These are phyloP conservation scores for Saccharomycopsis lassenensis DNA, from an alignment of 805 yeast genomes.

Conservation along the genomic window DNA sequence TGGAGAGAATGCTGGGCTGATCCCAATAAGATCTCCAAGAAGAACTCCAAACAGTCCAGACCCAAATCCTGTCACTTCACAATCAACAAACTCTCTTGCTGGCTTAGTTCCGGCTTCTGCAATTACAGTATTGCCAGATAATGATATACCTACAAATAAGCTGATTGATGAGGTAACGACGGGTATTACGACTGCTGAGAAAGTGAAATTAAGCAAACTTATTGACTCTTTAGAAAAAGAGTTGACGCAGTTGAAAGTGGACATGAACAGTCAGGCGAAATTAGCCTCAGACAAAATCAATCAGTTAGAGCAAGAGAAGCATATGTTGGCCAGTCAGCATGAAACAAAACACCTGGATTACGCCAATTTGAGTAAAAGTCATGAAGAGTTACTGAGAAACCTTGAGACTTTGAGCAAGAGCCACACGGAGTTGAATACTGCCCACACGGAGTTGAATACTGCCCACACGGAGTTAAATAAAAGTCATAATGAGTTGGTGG, in stretches of 20 bases:
- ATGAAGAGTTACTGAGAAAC: no score
- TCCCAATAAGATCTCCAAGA: background rate
- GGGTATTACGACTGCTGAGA: constrained; percentile 16
- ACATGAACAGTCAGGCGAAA: constrained; percentile 41
- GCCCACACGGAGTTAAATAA: no score
- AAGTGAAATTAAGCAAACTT: constrained; percentile 22
- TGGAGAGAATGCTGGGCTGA: no score
- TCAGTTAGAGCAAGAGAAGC: constrained; percentile 30
- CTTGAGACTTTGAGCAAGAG: no score
- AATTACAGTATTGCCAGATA: background rate
- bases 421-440: no score
- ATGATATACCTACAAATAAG: constrained; percentile 1
- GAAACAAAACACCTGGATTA: no score
- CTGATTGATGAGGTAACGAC: no score
- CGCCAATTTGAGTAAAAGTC: no score
- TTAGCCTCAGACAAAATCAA: constrained; percentile 46
- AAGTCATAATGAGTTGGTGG: background rate
- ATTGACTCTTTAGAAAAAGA: constrained; percentile 26
- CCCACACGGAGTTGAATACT: no score
- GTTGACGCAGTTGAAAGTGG: constrained; percentile 28
- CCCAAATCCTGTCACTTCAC: background rate
- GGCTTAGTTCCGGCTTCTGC: constrained; percentile 12
- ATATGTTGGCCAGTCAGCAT: constrained; percentile 22
- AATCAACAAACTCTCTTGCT: constrained; percentile 3
- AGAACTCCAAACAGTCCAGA: constrained; percentile 8